A percentile compares a stretch with the other conserved stretches of the same genome.
These are phyloP conservation scores for Lactarius akahatsu DNA, from an alignment of 768 basidiomycete genomes.

Conservation along the genomic window DNA sequence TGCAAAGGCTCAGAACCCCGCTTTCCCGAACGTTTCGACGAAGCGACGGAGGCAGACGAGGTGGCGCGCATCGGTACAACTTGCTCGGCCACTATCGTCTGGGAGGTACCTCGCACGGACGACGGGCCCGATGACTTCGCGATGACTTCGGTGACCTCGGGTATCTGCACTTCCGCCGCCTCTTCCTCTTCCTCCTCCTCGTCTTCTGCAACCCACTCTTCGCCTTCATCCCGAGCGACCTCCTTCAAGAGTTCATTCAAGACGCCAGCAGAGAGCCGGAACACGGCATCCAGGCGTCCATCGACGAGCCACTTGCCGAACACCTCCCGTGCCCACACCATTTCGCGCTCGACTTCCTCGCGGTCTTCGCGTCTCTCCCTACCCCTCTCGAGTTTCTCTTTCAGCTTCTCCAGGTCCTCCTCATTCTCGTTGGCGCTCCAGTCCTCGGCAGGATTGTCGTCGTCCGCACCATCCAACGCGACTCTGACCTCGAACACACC, in stretches of 20 bases:
- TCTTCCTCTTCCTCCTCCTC: conserved; percentile 17
- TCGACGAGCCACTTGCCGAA: conserved; percentile 26
- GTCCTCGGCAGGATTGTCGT: conserved; percentile 17
- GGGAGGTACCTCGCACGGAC: conserved; percentile 9
- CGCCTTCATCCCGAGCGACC: conserved; percentile 27
- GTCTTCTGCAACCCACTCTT: conserved; percentile 23
- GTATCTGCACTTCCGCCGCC: not conserved
- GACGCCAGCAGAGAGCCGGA: conserved; percentile 23
- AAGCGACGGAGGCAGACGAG: conserved; percentile 5
- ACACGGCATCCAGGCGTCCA: conserved; percentile 28
- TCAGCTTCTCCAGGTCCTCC: conserved; percentile 27
- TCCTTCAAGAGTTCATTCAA: conserved; percentile 26
- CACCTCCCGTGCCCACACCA: conserved; percentile 28
- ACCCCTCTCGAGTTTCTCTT: conserved; percentile 22
- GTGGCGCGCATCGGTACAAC: not conserved
- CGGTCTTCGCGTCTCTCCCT: conserved; percentile 21
- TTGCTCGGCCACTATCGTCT: conserved; percentile 15
- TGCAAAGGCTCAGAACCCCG: conserved; percentile 6
- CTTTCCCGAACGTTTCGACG: conserved; percentile 12
- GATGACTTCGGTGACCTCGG: not conserved
- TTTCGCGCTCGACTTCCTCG: conserved; percentile 28
- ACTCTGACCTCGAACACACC: conserved; percentile 29
- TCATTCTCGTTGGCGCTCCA: conserved; percentile 24
- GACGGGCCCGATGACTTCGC: conserved; percentile 13
- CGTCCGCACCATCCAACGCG: conserved; percentile 14